Base-by-base conservation (phyloP, 179 eudicot species). In the Monotropa hypopitys region DNA sequence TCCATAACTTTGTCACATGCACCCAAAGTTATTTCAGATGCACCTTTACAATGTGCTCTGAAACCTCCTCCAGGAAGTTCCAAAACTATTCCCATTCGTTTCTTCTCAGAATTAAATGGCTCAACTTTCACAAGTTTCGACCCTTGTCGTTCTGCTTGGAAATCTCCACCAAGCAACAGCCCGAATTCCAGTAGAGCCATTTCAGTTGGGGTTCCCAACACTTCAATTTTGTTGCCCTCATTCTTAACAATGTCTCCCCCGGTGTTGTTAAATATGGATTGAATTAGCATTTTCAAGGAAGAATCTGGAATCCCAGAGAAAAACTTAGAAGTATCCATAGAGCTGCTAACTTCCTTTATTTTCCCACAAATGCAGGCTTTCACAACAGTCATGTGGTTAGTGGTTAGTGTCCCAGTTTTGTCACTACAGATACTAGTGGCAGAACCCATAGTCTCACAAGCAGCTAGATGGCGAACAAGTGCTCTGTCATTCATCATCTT, bases 361-460 rank as follows among this genome's bases (percentile, higher is more conserved):
- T 83, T 86, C 81, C 82, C 81, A 81, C 90, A 84, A 50, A 90
- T 81, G 85, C 92, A 90, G 15, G 94, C 77, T 80, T 90, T 89
- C 65, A 90, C 94, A 7, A 93, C 95, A 16, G 85, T 94, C 97
- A 93, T 93, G 65, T 90, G 97, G 72, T 92, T 93, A 43, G 97
- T 93, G 0, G 98, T 93, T 81, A 93, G 82, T 0, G 98, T 93
- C 68, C 98, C 97, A 3, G 98, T 93, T 78, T 93, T 93, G 49
- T 93, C 98, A 0, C 95, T 93, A 74, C 97, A 93, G 62, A 93
- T 93, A 74, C 89, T 84, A 50, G 67, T 93, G n/a, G 92, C 98
- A 4, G 97, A 93, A 0, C 97, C 98, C 98, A 93, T 93, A 0
- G 98, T 93, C 85, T 93, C 98, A 71, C 98, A 92, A 0, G 98